A percentile compares a stretch with the other conserved stretches of the same genome.
phyloP scores from a whole-genome alignment of 2,329 filamentous ascomycete genomes.

The Verticillium klebahnii region DNA sequence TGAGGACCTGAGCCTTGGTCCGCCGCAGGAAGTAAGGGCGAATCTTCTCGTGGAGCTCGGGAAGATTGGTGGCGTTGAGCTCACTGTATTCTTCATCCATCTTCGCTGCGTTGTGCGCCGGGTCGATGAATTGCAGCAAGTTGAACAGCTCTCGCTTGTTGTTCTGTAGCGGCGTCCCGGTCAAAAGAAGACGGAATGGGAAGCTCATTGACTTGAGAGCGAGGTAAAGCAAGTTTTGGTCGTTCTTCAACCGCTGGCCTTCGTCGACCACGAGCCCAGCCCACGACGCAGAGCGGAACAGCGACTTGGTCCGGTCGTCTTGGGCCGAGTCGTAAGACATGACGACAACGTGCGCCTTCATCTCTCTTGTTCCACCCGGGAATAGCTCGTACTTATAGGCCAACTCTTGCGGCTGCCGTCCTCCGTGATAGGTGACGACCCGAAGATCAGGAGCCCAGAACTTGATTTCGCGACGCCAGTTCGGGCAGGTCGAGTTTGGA shows the following conservation, averaged over 20 bases:
- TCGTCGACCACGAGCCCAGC: slow-evolving; percentile 88
- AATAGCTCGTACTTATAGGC: slow-evolving; percentile 84
- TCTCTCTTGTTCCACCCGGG: slow-evolving; percentile 56
- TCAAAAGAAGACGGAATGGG: slow-evolving; percentile 81
- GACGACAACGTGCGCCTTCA: slow-evolving; percentile 87
- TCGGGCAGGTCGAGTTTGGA: slow-evolving; percentile 92
- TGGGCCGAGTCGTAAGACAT: slow-evolving; percentile 90
- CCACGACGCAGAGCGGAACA: slow-evolving; percentile 74
- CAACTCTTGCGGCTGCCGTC: slow-evolving; percentile 66
- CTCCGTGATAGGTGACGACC: slow-evolving; percentile 91
- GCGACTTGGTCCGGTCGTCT: slow-evolving; percentile 61
- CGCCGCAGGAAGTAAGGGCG: slow-evolving; percentile 66
- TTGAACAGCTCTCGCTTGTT: slow-evolving; percentile 95
- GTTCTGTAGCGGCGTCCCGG: slow-evolving; percentile 91
- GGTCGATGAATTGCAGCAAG: slow-evolving; percentile 89
- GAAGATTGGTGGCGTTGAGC: slow-evolving; percentile 79
- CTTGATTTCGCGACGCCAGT: slow-evolving; percentile 95
- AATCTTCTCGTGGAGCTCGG: slow-evolving; percentile 77
- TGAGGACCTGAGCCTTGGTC: slow-evolving; percentile 86
- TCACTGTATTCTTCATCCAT: slow-evolving; percentile 73
- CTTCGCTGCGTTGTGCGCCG: slow-evolving; percentile 59
- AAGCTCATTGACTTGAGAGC: slow-evolving; percentile 69
- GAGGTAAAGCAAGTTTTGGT: slow-evolving; percentile 75
- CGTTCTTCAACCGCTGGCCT: slow-evolving; percentile 92
- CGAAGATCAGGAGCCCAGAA: slow-evolving; percentile 82